A percentile compares a stretch with the other conserved stretches of the same genome.
These are phyloP conservation scores for Emergomyces pasteurianus DNA, from an alignment of 2,329 filamentous ascomycete species.

Conservation along the genomic window DNA sequence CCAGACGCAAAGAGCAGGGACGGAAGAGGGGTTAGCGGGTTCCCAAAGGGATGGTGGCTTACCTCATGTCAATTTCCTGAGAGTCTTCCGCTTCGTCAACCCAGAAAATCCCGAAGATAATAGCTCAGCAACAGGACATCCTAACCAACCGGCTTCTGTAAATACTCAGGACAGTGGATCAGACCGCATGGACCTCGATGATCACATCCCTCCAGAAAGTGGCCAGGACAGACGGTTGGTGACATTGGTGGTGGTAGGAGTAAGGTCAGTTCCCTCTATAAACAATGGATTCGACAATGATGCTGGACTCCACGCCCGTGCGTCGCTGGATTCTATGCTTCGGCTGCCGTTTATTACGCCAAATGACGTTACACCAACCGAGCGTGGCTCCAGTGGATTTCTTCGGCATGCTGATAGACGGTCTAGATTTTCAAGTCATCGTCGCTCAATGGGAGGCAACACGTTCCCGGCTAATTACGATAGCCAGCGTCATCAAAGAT, in stretches of 20 bases:
- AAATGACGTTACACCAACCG: constrained; percentile 30
- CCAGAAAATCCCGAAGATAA: constrained; percentile 25
- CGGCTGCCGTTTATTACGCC: constrained; percentile 34
- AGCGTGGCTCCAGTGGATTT: constrained; percentile 37
- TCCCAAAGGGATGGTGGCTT: constrained; percentile 30
- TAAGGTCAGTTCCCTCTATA: constrained; percentile 50
- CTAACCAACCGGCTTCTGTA: constrained; percentile 14
- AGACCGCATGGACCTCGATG: constrained; percentile 30
- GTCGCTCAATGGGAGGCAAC: constrained; percentile 42
- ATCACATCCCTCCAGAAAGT: constrained; percentile 24
- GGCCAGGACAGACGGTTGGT: constrained; percentile 47
- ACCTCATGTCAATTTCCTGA: constrained; percentile 53
- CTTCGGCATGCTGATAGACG: constrained; percentile 43
- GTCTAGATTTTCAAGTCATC: constrained; percentile 42
- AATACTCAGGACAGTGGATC: constrained; percentile 15
- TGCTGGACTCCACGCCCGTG: constrained; percentile 20
- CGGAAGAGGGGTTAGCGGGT: constrained; percentile 14
- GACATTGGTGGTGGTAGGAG: constrained; percentile 58
- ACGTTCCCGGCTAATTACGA: constrained; percentile 41
- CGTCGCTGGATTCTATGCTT: constrained; percentile 34
- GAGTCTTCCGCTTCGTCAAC: constrained; percentile 56
- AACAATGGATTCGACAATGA: constrained; percentile 35
- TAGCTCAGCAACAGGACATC: constrained; percentile 12
- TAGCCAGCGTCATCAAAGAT: constrained; percentile 41
- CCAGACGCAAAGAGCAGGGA: constrained; percentile 32